These are phyloP conservation scores for Fomitopsis pinicola DNA, from an alignment of 1,284 basidiomycete genomes.

Conservation along the genomic window DNA sequence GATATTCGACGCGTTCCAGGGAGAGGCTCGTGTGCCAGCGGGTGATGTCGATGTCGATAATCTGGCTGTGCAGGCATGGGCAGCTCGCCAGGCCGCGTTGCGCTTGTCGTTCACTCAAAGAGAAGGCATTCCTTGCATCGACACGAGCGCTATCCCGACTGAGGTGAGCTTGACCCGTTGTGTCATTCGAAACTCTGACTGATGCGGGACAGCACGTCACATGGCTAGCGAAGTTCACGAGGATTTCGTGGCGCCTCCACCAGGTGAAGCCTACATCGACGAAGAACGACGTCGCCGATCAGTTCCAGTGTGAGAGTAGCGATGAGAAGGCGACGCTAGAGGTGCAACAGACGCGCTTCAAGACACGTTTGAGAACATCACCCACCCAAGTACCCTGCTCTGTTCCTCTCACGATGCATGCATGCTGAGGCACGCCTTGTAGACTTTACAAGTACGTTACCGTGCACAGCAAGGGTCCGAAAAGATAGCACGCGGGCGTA, in stretches of 20 bases:
- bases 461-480: background rate
- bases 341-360: slow-evolving; percentile 18
- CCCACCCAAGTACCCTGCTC: slow-evolving; percentile 13
- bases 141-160: slow-evolving; percentile 1
- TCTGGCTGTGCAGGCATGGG: slow-evolving; percentile 12
- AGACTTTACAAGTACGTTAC: slow-evolving; percentile 3
- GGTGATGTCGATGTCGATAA: background rate
- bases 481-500: slow-evolving; percentile 4
- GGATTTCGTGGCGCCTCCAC: slow-evolving; percentile 16
- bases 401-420: background rate
- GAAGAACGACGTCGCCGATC: slow-evolving; percentile 21
- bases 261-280: slow-evolving; percentile 18
- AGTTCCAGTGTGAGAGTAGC: slow-evolving; percentile 2
- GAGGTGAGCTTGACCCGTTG: background rate
- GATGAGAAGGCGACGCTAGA: slow-evolving; percentile 8
- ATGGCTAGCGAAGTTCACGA: slow-evolving; percentile 14
- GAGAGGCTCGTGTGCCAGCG: background rate
- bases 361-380: slow-evolving; percentile 14
- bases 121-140: background rate
- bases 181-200: background rate
- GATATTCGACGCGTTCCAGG: too few species aligned
- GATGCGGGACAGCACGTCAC: slow-evolving; percentile 7
- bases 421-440: background rate
- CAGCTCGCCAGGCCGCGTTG: background rate
- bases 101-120: background rate